phyloP scores from a whole-genome alignment of 768 basidiomycete genomes.

The Sutorius australiensis region DNA sequence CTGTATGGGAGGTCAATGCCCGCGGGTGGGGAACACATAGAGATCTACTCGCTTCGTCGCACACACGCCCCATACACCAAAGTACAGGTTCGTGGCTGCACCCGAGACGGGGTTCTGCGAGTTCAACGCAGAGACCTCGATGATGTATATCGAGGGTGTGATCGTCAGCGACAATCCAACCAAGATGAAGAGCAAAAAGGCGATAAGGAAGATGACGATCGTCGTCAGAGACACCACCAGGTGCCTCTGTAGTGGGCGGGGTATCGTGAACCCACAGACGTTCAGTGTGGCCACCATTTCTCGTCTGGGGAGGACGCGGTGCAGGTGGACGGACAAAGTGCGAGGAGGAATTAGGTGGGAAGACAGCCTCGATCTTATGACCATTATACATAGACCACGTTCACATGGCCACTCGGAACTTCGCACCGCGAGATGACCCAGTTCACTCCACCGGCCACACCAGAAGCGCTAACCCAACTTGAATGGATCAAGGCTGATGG shows the following conservation, averaged over 20 bases:
- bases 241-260: conserved; percentile 43
- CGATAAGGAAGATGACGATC: conserved; percentile 47
- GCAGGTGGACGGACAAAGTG: too few species aligned
- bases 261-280: conserved; percentile 18
- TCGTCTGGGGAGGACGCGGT: background rate
- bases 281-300: conserved; percentile 14
- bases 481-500: background rate
- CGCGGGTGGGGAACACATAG: too few species aligned
- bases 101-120: conserved; percentile 39
- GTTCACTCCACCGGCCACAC: background rate
- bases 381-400: background rate
- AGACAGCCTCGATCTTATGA: background rate
- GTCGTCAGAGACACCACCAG: conserved; percentile 45
- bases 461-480: background rate
- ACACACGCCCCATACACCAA: conserved; percentile 86
- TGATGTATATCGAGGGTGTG: conserved; percentile 63
- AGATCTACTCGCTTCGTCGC: conserved; percentile 42
- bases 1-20: conserved; percentile 5
- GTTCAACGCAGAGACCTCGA: conserved; percentile 39
- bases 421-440: background rate
- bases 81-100: conserved; percentile 57
- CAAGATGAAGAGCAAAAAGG: conserved; percentile 73
- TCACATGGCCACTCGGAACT: background rate
- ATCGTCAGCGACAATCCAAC: conserved; percentile 75
- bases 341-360: background rate